Percentiles rank a stretch among this genome's conserved stretches.
Conservation (phyloP, 2,329 filamentous ascomycete species). For the Aspergillus neoniger region DNA sequence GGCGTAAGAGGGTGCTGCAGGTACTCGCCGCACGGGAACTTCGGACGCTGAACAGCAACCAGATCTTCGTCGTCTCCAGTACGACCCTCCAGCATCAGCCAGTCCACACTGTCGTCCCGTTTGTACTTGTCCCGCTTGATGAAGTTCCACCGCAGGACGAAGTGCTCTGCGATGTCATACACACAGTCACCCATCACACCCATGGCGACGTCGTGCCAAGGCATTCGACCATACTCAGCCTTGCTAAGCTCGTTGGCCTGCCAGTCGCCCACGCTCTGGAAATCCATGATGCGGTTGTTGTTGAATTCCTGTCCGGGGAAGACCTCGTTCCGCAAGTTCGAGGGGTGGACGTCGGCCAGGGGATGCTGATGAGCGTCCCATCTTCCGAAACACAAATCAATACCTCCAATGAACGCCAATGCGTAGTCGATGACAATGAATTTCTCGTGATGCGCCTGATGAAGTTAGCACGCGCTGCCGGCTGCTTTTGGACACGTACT, state of each 20-base stretch:
- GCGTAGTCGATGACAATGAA: slow-evolving; percentile 93
- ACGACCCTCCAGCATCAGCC: slow-evolving; percentile 77
- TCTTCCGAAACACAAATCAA: slow-evolving; percentile 93
- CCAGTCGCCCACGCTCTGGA: slow-evolving; percentile 88
- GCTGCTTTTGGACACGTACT: background rate
- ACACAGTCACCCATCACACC: slow-evolving; percentile 85
- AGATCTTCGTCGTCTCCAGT: slow-evolving; percentile 80
- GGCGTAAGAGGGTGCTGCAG: slow-evolving; percentile 75
- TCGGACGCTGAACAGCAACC: slow-evolving; percentile 82
- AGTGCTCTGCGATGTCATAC: slow-evolving; percentile 94
- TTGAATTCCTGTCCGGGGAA: slow-evolving; percentile 98
- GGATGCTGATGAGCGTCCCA: slow-evolving; percentile 89
- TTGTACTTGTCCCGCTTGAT: slow-evolving; percentile 98
- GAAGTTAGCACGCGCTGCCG: slow-evolving; percentile 7
- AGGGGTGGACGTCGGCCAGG: slow-evolving; percentile 83
- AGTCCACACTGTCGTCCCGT: slow-evolving; percentile 78
- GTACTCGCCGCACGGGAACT: slow-evolving; percentile 87
- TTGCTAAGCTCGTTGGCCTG: slow-evolving; percentile 91
- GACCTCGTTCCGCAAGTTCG: slow-evolving; percentile 76
- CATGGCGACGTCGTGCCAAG: slow-evolving; percentile 97
- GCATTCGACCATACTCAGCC: slow-evolving; percentile 90
- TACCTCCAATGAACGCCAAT: slow-evolving; percentile 86
- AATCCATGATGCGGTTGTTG: slow-evolving; percentile 96
- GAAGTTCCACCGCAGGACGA: slow-evolving; percentile 93
- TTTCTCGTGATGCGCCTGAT: slow-evolving; percentile 86